These are phyloP conservation scores for Suhomyces kilbournensis DNA, from an alignment of 805 yeast genomes.

Conservation along the genomic window DNA sequence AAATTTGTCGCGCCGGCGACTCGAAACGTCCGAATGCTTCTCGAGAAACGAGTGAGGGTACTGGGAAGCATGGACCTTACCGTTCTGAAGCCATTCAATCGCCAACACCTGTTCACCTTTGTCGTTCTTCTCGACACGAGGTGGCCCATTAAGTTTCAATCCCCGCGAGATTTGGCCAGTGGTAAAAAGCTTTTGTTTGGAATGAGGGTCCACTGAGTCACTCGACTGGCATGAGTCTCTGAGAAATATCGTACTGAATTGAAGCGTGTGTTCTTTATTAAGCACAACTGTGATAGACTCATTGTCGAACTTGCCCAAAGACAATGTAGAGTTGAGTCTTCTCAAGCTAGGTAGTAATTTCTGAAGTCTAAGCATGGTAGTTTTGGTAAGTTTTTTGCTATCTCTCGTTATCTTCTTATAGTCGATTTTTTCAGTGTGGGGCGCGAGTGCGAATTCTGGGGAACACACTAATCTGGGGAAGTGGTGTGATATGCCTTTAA, in stretches of 20 bases:
- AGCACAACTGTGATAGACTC: constrained; percentile 22
- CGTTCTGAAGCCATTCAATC: constrained; percentile 39
- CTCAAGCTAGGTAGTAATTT: background rate
- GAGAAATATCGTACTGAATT: constrained; percentile 52
- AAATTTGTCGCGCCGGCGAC: constrained; percentile 34
- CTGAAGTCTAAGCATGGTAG: background rate
- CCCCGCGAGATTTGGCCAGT: constrained; percentile 46
- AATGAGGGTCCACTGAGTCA: constrained; percentile 49
- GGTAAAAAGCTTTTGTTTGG: constrained; percentile 64
- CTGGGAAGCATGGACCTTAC: constrained; percentile 20
- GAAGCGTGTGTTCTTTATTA: constrained; percentile 21
- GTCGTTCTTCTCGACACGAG: constrained; percentile 27
- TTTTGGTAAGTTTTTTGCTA: background rate
- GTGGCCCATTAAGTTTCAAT: constrained; percentile 35
- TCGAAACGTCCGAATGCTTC: constrained; percentile 34
- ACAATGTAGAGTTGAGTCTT: constrained; percentile 4
- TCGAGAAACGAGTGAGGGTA: constrained; percentile 49
- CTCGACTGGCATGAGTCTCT: constrained; percentile 59
- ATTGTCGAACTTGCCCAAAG: constrained; percentile 18
- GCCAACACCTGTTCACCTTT: constrained; percentile 24
- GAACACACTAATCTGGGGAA: background rate
- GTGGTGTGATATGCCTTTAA: background rate
- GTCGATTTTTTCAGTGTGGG: background rate
- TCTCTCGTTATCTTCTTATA: background rate
- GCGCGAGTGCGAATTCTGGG: background rate